Evolutionary conservation across 495 filamentous ascomycete genomes (phyloP).

Genomic region (Podospora anserina): DNA sequence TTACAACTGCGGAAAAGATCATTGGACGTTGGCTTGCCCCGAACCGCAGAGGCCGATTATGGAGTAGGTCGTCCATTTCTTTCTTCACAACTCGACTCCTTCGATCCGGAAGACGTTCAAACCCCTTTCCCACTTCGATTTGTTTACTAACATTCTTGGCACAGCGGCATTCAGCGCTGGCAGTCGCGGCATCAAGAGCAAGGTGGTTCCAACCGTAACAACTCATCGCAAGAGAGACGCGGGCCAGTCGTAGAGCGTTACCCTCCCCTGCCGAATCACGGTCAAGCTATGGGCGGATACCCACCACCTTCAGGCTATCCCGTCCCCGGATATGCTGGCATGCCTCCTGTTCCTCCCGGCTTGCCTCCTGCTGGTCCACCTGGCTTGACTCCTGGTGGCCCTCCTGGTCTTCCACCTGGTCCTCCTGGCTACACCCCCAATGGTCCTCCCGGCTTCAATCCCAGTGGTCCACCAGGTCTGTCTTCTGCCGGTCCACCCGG

Average conservation of each 20-base stretch:
- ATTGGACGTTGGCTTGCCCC: conserved; percentile 51
- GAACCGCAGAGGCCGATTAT: conserved; percentile 49
- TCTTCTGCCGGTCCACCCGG: background rate
- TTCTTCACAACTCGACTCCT: background rate
- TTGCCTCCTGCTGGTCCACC: conserved; percentile 20
- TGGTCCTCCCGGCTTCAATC: conserved; percentile 27
- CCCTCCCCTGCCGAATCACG: conserved; percentile 13
- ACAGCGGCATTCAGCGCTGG: conserved; percentile 14
- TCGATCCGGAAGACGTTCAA: background rate
- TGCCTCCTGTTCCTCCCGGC: conserved; percentile 29
- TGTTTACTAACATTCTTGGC: background rate
- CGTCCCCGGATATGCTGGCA: background rate
- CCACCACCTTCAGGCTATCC: background rate
- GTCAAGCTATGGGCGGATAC: background rate
- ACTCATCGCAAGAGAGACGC: conserved; percentile 33
- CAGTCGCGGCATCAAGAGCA: conserved; percentile 40
- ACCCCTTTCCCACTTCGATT: background rate
- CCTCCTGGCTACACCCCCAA: conserved; percentile 4
- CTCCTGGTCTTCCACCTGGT: background rate
- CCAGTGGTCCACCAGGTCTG: background rate
- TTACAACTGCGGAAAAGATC: conserved; percentile 52
- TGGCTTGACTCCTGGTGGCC: background rate
- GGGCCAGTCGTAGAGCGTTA: conserved; percentile 45
- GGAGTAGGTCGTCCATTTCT: conserved; percentile 51
- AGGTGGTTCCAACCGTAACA: conserved; percentile 31